phyloP scores from a whole-genome alignment of 352 stramenopile genomes.

The Globisporangium nunn region DNA sequence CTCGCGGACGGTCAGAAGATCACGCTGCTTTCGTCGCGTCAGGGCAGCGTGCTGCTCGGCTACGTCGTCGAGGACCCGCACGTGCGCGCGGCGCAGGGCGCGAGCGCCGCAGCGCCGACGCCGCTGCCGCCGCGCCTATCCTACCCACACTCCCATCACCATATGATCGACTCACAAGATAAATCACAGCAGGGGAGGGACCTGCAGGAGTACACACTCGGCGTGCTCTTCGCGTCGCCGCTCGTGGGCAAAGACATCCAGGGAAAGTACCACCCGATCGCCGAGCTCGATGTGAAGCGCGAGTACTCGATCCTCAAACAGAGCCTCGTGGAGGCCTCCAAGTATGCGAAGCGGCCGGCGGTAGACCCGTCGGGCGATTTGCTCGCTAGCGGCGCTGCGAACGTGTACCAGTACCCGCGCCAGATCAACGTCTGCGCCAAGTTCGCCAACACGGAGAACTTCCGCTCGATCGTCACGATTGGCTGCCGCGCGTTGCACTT shows the following conservation, averaged over 20 bases:
- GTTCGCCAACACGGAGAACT: conserved; percentile 90
- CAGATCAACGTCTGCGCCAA: conserved; percentile 92
- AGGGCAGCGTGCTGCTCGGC: conserved; percentile 52
- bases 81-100: conserved; percentile 31
- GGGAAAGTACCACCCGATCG: conserved; percentile 88
- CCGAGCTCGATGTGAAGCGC: conserved; percentile 73
- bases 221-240: conserved; percentile 92
- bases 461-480: conserved; percentile 89
- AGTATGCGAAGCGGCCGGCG: conserved; percentile 40
- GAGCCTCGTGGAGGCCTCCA: conserved; percentile 65
- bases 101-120: not conserved
- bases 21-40: conserved; percentile 55
- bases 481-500: conserved; percentile 92
- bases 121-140: not conserved
- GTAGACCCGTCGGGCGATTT: too few species aligned
- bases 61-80: conserved; percentile 77
- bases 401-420: conserved; percentile 51
- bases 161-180: conserved; percentile 29
- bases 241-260: conserved; percentile 89
- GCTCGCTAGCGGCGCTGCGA: conserved; percentile 8
- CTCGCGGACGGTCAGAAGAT: conserved; percentile 62
- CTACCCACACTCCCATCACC: too few species aligned
- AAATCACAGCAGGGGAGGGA: conserved; percentile 47
- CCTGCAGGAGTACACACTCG: conserved; percentile 79
- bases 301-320: conserved; percentile 80